Conservation (phyloP, 2,329 filamentous ascomycete genomes). For the Aspergillus sp. region DNA sequence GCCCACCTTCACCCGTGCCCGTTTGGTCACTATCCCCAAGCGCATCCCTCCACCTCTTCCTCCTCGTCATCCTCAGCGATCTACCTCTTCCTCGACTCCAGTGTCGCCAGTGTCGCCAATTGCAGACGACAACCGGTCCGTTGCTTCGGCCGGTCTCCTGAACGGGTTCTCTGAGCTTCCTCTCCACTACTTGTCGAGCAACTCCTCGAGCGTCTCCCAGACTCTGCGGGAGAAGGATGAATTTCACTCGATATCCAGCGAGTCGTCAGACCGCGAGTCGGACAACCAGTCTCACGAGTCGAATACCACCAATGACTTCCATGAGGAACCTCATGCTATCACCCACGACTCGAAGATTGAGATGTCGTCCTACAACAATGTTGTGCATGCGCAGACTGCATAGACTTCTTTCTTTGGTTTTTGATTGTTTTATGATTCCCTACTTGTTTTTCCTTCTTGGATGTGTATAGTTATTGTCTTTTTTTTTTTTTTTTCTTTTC, state of each 20-base stretch:
- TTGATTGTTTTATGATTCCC: not conserved
- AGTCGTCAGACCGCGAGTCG: constrained; percentile 18
- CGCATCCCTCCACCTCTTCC: constrained; percentile 64
- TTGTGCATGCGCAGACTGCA: not conserved
- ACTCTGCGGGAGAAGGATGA: constrained; percentile 28
- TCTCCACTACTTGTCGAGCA: constrained; percentile 7
- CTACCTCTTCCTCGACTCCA: constrained; percentile 18
- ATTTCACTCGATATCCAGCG: constrained; percentile 35
- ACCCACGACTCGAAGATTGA: not conserved
- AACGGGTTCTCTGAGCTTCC: constrained; percentile 13
- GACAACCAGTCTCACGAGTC: not conserved
- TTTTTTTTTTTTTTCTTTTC: not conserved
- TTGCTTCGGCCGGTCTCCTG: constrained; percentile 14
- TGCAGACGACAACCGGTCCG: constrained; percentile 14
- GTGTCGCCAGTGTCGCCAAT: constrained; percentile 19
- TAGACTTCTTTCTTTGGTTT: not conserved
- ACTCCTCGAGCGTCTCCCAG: constrained; percentile 7
- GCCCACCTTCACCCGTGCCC: constrained; percentile 66
- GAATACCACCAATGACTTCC: not conserved
- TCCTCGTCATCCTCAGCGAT: constrained; percentile 63
- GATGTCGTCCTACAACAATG: not conserved
- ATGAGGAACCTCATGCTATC: not conserved
- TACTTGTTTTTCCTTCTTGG: not conserved
- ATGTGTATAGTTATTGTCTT: not conserved
- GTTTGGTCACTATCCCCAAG: constrained; percentile 79